Evolutionary conservation across 805 yeast genomes (phyloP).

Genomic region (Spathaspora hagerdaliae): DNA sequence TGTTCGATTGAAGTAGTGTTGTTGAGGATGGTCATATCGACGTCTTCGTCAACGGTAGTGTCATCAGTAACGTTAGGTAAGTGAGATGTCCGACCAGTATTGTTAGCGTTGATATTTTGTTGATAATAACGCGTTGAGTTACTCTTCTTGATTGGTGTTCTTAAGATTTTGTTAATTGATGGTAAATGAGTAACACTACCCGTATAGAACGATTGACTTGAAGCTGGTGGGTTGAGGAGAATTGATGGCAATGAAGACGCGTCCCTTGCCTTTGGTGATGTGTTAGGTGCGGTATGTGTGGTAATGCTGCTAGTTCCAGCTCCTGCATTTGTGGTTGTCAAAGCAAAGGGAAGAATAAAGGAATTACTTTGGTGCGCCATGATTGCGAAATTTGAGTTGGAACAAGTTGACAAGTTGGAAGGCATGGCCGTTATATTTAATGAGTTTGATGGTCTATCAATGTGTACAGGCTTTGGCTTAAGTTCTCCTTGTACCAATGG

Average conservation of each 20-base stretch:
- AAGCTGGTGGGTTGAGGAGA: constrained; percentile 6
- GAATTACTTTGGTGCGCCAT: not conserved
- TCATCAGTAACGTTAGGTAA: constrained; percentile 12
- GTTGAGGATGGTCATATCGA: constrained; percentile 17
- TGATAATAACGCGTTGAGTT: constrained; percentile 6
- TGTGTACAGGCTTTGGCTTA: not conserved
- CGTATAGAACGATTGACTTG: constrained; percentile 2
- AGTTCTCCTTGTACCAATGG: constrained; percentile 9
- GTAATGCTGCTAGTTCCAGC: not conserved
- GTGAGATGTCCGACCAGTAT: constrained; percentile 4
- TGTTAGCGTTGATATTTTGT: not conserved
- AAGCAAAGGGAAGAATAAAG: constrained; percentile 6
- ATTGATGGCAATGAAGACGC: constrained; percentile 4
- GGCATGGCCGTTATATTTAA: not conserved
- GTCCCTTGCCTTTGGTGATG: not conserved
- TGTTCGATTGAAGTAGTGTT: constrained; percentile 9
- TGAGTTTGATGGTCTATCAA: not conserved
- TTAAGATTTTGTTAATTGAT: constrained; percentile 39
- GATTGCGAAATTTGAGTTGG: not conserved
- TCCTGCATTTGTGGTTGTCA: constrained; percentile 1
- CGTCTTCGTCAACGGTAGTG: constrained; percentile 21
- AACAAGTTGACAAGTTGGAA: not conserved
- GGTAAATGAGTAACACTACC: constrained; percentile 21
- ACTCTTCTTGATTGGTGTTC: constrained; percentile 39
- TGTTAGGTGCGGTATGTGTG: not conserved